Evolutionary conservation across 2,329 filamentous ascomycete species (phyloP).

Genomic region (Neophaeococcomyces mojaviensis): DNA sequence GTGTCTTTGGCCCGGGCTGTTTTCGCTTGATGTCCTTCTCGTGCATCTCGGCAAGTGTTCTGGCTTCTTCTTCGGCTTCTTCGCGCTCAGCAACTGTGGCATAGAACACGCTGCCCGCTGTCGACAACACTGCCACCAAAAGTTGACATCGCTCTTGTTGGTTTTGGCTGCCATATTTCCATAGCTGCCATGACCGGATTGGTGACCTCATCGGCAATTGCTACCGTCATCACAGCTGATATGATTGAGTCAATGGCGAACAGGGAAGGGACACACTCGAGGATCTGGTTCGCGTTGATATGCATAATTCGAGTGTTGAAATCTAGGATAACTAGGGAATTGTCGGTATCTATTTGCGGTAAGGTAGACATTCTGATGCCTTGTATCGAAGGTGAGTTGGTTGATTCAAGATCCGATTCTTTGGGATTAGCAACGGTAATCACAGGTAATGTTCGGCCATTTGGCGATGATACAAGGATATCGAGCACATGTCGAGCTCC

Average conservation of each 20-base stretch:
- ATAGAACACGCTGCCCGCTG: conserved; percentile 20
- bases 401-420: conserved; percentile 27
- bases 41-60: conserved; percentile 30
- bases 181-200: conserved; percentile 34
- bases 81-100: conserved; percentile 34
- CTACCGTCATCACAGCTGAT: conserved; percentile 38
- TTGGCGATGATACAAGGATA: conserved; percentile 32
- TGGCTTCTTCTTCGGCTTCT: conserved; percentile 32
- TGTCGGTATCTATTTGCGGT: conserved; percentile 32
- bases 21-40: conserved; percentile 17
- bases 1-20: not conserved
- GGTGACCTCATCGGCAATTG: conserved; percentile 35
- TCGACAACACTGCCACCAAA: conserved; percentile 13
- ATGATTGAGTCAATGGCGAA: conserved; percentile 43
- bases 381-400: conserved; percentile 20
- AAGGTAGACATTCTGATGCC: conserved; percentile 29
- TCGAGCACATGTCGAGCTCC: conserved; percentile 28
- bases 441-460: conserved; percentile 26
- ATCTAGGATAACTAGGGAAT: conserved; percentile 36
- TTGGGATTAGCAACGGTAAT: conserved; percentile 32
- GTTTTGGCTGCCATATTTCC: conserved; percentile 18
- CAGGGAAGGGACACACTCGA: conserved; percentile 36
- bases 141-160: conserved; percentile 11
- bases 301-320: conserved; percentile 31
- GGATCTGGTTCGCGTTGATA: conserved; percentile 34